A percentile compares a stretch with the other conserved stretches of the same genome.
phyloP scores from a whole-genome alignment of 257 asterid species.

The Catharanthus roseus region DNA sequence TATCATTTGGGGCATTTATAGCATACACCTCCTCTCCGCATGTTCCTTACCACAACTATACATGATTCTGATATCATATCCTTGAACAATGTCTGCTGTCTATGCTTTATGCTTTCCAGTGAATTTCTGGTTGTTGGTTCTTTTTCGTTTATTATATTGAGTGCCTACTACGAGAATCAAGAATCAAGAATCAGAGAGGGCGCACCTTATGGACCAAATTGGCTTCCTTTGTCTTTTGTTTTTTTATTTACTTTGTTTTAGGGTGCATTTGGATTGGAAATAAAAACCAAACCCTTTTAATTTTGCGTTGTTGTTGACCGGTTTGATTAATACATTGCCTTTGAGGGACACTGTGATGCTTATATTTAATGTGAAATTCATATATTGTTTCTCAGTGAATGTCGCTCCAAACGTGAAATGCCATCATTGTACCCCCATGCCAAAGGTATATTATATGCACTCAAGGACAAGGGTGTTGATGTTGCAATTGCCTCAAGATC shows the following conservation, averaged over 20 bases:
- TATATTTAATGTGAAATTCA: not conserved
- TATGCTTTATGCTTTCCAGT: not conserved
- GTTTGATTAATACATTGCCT: not conserved
- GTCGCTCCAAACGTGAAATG: constrained; percentile 38
- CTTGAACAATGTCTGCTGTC: not conserved
- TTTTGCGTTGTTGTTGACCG: not conserved
- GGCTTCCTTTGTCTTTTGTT: too few species aligned
- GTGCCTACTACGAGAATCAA: not conserved
- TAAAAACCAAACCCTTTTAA: too few species aligned
- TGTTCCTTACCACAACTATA: not conserved
- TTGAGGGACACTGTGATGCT: not conserved
- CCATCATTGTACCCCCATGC: constrained; percentile 37
- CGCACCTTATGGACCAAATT: too few species aligned
- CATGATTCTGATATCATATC: not conserved
- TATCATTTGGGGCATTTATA: not conserved
- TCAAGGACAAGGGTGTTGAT: constrained; percentile 35
- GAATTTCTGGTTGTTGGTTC: not conserved
- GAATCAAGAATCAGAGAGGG: too few species aligned
- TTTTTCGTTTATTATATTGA: not conserved
- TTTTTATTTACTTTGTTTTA: too few species aligned
- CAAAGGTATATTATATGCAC: constrained; percentile 35
- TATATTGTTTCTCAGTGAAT: constrained; percentile 45
- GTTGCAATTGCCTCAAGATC: constrained; percentile 49
- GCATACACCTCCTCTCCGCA: not conserved
- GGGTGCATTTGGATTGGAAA: too few species aligned